phyloP scores from a whole-genome alignment of 805 yeast genomes.

The Candida andamanensis region DNA sequence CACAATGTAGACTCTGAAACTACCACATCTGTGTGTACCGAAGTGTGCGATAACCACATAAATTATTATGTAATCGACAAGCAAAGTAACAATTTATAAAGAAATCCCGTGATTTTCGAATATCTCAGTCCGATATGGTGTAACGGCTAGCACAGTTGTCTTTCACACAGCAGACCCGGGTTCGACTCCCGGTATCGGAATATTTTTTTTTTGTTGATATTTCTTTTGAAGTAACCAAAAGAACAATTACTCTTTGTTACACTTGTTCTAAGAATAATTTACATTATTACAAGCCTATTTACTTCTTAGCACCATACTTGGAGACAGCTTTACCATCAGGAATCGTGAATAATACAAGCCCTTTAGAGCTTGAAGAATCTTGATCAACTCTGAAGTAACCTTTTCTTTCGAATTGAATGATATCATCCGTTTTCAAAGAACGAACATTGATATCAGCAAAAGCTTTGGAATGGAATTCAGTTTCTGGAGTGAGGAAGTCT shows the following conservation, averaged over 20 bases:
- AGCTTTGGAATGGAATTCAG: slow-evolving; percentile 78
- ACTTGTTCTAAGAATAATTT: not conserved
- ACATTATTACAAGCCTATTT: too few species aligned
- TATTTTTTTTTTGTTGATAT: slow-evolving; percentile 4
- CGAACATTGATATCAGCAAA: slow-evolving; percentile 76
- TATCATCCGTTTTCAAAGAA: slow-evolving; percentile 75
- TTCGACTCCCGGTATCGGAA: slow-evolving; percentile 86
- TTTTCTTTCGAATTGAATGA: slow-evolving; percentile 94
- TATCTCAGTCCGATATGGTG: slow-evolving; percentile 48
- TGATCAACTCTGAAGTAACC: slow-evolving; percentile 86
- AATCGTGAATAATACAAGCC: slow-evolving; percentile 80
- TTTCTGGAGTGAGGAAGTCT: slow-evolving; percentile 81
- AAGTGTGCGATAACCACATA: too few species aligned
- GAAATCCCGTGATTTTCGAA: too few species aligned
- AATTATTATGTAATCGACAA: too few species aligned
- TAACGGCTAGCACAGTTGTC: slow-evolving; percentile 53
- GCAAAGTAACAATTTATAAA: too few species aligned
- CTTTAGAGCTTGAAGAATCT: slow-evolving; percentile 50
- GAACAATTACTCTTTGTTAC: not conserved
- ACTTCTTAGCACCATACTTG: slow-evolving; percentile 32
- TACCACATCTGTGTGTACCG: too few species aligned
- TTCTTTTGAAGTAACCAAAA: not conserved
- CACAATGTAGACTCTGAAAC: too few species aligned
- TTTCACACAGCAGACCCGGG: slow-evolving; percentile 61
- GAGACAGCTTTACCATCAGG: slow-evolving; percentile 81